Conservation (phyloP, 495 filamentous ascomycete genomes). For the Trypethelium eluteriae region DNA sequence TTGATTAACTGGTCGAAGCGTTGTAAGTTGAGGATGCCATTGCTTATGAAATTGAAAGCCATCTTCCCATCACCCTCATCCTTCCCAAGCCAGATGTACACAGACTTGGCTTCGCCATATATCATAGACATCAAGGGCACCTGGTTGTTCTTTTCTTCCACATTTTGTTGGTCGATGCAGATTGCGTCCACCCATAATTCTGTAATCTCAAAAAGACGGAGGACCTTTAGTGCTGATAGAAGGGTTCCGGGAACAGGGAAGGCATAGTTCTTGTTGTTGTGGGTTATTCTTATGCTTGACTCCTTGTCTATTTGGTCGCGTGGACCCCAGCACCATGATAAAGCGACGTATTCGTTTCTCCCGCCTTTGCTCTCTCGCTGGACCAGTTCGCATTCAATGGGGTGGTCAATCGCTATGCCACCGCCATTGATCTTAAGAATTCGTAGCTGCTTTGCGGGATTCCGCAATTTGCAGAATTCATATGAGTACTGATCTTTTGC, state of each 20-base stretch:
- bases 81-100: constrained; percentile 11
- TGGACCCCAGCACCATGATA: background rate
- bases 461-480: no score
- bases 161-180: constrained; percentile 13
- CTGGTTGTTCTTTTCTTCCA: constrained; percentile 5
- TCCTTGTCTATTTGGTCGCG: background rate
- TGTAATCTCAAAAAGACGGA: background rate
- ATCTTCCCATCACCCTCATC: constrained; percentile 15
- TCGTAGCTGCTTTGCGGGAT: no score
- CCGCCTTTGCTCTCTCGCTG: background rate
- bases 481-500: no score
- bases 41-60: constrained; percentile 31
- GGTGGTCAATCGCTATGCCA: no score
- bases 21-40: constrained; percentile 30
- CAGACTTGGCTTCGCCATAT: constrained; percentile 3
- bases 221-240: background rate
- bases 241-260: background rate
- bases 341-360: background rate
- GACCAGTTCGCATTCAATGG: background rate
- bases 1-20: constrained; percentile 31
- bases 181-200: constrained; percentile 18
- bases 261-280: background rate
- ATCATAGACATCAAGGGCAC: constrained; percentile 35
- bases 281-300: background rate
- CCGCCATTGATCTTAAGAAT: no score